phyloP scores from a whole-genome alignment of 2,329 filamentous ascomycete species.

The Orbilia ellipsospora region DNA sequence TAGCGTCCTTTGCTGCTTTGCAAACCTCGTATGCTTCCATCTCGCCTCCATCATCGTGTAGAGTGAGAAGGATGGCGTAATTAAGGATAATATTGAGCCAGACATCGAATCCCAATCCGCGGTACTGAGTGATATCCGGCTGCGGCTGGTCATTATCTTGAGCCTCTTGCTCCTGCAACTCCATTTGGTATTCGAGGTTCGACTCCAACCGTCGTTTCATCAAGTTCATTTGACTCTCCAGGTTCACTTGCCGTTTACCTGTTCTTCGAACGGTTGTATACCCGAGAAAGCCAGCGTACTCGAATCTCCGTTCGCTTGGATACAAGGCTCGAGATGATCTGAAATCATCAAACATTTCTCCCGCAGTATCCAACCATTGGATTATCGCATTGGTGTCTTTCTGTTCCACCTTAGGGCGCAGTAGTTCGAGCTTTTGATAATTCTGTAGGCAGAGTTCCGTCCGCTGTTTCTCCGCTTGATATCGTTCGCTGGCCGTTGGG shows the following conservation, averaged over 20 bases:
- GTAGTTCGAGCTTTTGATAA: slow-evolving; percentile 65
- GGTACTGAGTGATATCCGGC: slow-evolving; percentile 65
- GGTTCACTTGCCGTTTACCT: slow-evolving; percentile 60
- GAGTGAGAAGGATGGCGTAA: slow-evolving; percentile 81
- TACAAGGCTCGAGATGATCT: slow-evolving; percentile 71
- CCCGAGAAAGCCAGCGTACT: slow-evolving; percentile 64
- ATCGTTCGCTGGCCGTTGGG: slow-evolving; percentile 57
- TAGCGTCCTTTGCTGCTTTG: slow-evolving; percentile 80
- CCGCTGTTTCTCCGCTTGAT: slow-evolving; percentile 61
- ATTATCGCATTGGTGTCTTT: slow-evolving; percentile 67
- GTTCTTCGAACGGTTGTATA: slow-evolving; percentile 64
- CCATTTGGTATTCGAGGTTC: slow-evolving; percentile 50
- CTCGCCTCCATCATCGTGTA: slow-evolving; percentile 67
- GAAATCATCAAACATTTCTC: slow-evolving; percentile 71
- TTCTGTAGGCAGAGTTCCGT: slow-evolving; percentile 64
- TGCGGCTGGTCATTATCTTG: slow-evolving; percentile 37
- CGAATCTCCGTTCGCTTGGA: slow-evolving; percentile 67
- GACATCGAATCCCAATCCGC: slow-evolving; percentile 80
- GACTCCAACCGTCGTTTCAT: slow-evolving; percentile 62
- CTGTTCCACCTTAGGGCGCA: slow-evolving; percentile 65
- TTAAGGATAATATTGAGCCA: slow-evolving; percentile 94
- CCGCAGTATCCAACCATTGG: slow-evolving; percentile 71
- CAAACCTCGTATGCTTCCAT: slow-evolving; percentile 81
- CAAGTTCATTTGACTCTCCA: slow-evolving; percentile 60
- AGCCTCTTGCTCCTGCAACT: slow-evolving; percentile 56